Percentiles rank a stretch among this genome's conserved stretches.
phyloP scores from a whole-genome alignment of 805 yeast species.

The Cyberlindnera euphorbiiphila region DNA sequence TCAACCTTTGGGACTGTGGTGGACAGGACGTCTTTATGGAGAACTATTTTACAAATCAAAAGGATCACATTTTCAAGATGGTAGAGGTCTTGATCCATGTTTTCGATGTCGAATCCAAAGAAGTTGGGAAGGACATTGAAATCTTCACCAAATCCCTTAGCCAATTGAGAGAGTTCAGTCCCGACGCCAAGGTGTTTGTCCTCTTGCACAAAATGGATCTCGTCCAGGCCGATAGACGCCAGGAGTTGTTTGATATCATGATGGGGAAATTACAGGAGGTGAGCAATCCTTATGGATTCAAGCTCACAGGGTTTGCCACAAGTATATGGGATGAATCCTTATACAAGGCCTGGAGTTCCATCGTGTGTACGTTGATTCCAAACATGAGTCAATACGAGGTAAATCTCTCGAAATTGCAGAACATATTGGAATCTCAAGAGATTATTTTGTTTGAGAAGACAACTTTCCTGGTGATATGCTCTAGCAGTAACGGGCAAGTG shows the following conservation, averaged over 20 bases:
- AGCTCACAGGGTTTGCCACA: conserved; percentile 83
- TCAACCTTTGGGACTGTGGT: conserved; percentile 97
- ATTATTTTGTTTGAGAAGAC: conserved; percentile 90
- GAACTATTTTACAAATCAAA: conserved; percentile 81
- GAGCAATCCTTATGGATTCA: conserved; percentile 65
- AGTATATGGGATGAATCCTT: conserved; percentile 30
- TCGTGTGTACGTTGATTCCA: conserved; percentile 92
- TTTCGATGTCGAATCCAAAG: conserved; percentile 91
- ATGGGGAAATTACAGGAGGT: conserved; percentile 76
- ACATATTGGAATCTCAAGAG: conserved; percentile 78
- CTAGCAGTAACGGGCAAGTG: conserved; percentile 30
- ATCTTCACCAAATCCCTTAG: conserved; percentile 81
- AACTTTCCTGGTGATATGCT: conserved; percentile 67
- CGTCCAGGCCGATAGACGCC: conserved; percentile 81
- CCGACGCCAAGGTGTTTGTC: conserved; percentile 88
- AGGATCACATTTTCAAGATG: conserved; percentile 90
- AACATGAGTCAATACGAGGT: conserved; percentile 79
- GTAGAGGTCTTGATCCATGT: conserved; percentile 95
- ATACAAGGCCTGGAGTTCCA: conserved; percentile 95
- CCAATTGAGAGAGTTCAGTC: conserved; percentile 78
- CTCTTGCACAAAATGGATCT: conserved; percentile 94
- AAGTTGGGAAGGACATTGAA: conserved; percentile 88
- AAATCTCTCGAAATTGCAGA: conserved; percentile 68
- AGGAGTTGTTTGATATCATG: conserved; percentile 79
- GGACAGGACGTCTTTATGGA: conserved; percentile 97